These are phyloP conservation scores for Begonia loranthoides DNA, from an alignment of 306 rosid species.

Conservation along the genomic window DNA sequence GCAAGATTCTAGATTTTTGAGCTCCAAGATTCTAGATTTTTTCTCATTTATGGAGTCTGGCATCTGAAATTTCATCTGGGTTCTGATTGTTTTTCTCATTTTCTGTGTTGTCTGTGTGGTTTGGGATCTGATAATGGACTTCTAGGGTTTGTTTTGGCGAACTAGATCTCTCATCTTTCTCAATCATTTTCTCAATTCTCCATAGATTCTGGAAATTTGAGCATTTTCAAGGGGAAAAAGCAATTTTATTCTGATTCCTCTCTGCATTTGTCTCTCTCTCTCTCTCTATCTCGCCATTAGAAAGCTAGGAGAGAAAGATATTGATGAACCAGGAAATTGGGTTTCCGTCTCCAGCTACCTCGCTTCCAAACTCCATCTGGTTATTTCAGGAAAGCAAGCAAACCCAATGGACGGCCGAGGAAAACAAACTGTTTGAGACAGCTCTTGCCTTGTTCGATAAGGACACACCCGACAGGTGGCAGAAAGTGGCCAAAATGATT, in stretches of 20 bases:
- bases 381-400: neutral
- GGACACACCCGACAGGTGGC: slow-evolving; percentile 1
- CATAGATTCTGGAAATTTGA: neutral
- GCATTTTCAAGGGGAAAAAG: neutral
- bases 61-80: neutral
- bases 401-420: neutral
- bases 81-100: neutral
- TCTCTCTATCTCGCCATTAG: neutral
- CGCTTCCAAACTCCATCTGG: neutral
- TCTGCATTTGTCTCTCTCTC: neutral
- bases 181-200: neutral
- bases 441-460: neutral
- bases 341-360: neutral
- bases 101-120: neutral
- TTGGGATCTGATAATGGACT: neutral
- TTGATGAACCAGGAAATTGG: neutral
- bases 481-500: neutral
- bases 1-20: neutral
- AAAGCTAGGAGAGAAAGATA: neutral
- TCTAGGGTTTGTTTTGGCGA: neutral
- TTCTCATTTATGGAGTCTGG: neutral
- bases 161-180: neutral
- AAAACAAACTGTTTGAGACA: neutral
- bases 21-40: neutral
- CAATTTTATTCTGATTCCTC: neutral